Conservation (phyloP, 805 yeast genomes). For the Candida ficus region DNA sequence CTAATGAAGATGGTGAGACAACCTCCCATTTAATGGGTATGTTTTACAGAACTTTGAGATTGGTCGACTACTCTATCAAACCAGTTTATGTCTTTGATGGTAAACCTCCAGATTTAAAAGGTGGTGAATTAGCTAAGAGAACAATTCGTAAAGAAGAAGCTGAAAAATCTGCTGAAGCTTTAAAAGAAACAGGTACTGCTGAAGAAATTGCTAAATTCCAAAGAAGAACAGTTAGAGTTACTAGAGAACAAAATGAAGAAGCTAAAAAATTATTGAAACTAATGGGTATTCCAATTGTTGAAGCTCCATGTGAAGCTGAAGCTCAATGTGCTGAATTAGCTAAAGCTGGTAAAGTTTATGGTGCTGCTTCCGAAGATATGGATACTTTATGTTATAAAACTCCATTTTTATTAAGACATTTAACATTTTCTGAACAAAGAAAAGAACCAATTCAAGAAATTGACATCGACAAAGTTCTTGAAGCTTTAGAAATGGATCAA, state of each 20-base stretch:
- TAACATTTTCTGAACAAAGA: conserved; percentile 91
- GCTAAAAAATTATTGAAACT: conserved; percentile 73
- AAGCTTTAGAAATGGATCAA: conserved; percentile 69
- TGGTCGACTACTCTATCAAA: conserved; percentile 90
- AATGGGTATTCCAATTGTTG: conserved; percentile 94
- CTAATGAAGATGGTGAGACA: conserved; percentile 87
- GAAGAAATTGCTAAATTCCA: conserved; percentile 75
- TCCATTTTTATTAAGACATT: conserved; percentile 75
- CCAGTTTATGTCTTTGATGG: conserved; percentile 98
- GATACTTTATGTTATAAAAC: conserved; percentile 93
- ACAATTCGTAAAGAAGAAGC: conserved; percentile 79
- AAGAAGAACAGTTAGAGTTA: conserved; percentile 83
- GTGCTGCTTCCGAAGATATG: conserved; percentile 99
- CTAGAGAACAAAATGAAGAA: conserved; percentile 89
- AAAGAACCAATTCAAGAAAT: conserved; percentile 90
- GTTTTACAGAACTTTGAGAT: conserved; percentile 86
- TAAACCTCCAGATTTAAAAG: conserved; percentile 90
- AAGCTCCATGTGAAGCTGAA: conserved; percentile 98
- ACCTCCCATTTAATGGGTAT: conserved; percentile 94
- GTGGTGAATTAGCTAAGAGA: conserved; percentile 89
- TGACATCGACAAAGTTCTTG: conserved; percentile 58
- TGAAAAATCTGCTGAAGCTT: conserved; percentile 61
- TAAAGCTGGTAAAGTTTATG: conserved; percentile 84
- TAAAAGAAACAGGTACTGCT: conserved; percentile 74
- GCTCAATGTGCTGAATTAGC: conserved; percentile 97